Base-by-base conservation (phyloP, 495 filamentous ascomycete genomes). In the Aspergillus ellipticus region DNA sequence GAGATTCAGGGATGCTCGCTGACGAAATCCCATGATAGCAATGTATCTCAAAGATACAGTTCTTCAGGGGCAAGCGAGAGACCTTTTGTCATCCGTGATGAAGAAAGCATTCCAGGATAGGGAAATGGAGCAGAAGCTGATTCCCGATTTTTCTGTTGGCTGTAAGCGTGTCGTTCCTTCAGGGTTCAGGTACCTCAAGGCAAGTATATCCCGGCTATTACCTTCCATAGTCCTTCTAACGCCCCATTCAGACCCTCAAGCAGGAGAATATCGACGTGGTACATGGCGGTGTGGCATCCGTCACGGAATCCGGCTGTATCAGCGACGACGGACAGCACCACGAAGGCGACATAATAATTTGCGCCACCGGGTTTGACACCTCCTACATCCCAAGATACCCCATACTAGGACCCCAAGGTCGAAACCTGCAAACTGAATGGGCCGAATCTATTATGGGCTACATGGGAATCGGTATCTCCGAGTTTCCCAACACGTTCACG, bases 401-500 rank as follows among this genome's bases (percentile, higher is more conserved):
- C 8, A n/a, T 54, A 2, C 20, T 54, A 16, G 52, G 52, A 2
- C 41, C 26, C 9, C n/a, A 35, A 4, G 52, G 52, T 7, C 37
- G 29, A 4, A 17, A 35, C 17, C 41, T 54, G n/a, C n/a, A 28
- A 13, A 22, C 28, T 19, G 52, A 45, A 7, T 54, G 52, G 52
- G 39, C 37, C 8, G 28, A 31, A 3, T 20, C 42, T 8, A 42
- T 42, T 1, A 22, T 20, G 20, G 42, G 39, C 0, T 54, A 54
- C 20, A 42, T 54, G 0, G 33, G 31, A 15, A 10, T 52, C 16
- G 77, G 76, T 10, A 66, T 78, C 1, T 50, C 68, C 2, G 70
- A 68, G 9, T 60, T 79, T 20, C 77, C 77, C 6, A 79, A 79
- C 43, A 78, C 78, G 59, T 77, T 80, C 53, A 73, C 4, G 74